These are phyloP conservation scores for Thermothelomyces thermophilus DNA, from an alignment of 2,329 filamentous ascomycete species.

Conservation along the genomic window DNA sequence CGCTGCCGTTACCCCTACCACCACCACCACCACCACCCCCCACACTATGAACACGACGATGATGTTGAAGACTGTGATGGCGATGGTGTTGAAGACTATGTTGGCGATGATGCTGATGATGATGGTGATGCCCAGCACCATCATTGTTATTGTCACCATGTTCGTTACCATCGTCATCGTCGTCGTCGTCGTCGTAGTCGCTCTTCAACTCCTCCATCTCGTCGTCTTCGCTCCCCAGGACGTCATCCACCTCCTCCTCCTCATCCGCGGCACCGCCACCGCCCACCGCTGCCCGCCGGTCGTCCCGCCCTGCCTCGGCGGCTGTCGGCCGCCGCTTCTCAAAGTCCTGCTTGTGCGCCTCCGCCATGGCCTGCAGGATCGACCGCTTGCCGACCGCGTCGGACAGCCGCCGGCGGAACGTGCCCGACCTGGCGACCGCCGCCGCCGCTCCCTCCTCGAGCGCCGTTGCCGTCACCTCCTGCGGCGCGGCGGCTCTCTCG, in stretches of 20 bases:
- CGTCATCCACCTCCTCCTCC: conserved; percentile 5
- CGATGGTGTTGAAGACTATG: too few species aligned
- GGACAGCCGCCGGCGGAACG: conserved; percentile 25
- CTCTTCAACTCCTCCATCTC: conserved; percentile 34
- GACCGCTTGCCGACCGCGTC: conserved; percentile 32
- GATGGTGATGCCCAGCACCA: background rate
- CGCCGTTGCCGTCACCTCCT: too few species aligned
- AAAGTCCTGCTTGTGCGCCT: conserved; percentile 87
- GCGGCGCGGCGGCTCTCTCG: too few species aligned
- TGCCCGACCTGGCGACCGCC: background rate
- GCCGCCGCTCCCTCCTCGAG: background rate
- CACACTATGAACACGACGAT: too few species aligned
- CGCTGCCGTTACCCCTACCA: background rate
- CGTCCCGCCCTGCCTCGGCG: conserved; percentile 14
- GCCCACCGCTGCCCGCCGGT: background rate
- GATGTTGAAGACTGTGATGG: too few species aligned
- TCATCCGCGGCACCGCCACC: conserved; percentile 5
- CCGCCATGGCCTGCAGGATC: conserved; percentile 62
- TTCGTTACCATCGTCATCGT: conserved; percentile 16
- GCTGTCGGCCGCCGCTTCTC: conserved; percentile 60
- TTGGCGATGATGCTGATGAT: background rate
- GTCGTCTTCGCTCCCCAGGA: conserved; percentile 14
- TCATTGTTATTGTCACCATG: background rate
- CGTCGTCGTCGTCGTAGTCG: conserved; percentile 23
- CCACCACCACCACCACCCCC: too few species aligned